Conservation (phyloP, 495 filamentous ascomycete species). For the Xylaria longipes region DNA sequence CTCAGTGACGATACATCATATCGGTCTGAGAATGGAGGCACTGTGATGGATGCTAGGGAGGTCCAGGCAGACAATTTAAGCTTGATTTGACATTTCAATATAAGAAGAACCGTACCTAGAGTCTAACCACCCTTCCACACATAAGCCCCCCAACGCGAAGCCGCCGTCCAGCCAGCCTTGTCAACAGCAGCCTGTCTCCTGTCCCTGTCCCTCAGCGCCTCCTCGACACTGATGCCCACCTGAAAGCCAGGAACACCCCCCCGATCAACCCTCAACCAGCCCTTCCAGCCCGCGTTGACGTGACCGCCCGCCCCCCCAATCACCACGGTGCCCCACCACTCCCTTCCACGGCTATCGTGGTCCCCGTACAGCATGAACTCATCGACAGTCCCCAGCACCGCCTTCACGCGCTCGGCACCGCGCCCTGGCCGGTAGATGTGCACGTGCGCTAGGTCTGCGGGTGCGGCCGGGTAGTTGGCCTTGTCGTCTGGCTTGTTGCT, state of each 20-base stretch:
- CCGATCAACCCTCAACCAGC: constrained; percentile 56
- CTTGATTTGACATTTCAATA: not conserved
- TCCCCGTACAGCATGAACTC: constrained; percentile 56
- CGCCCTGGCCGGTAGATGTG: constrained; percentile 47
- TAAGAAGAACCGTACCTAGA: no score
- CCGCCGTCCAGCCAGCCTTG: constrained; percentile 41
- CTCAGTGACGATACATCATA: no score
- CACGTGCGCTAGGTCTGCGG: constrained; percentile 45
- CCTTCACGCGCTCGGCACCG: constrained; percentile 33
- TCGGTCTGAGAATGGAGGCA: not conserved
- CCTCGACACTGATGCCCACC: constrained; percentile 58
- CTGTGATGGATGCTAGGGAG: not conserved
- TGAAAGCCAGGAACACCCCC: constrained; percentile 56
- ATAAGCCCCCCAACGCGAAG: constrained; percentile 38
- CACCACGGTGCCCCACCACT: constrained; percentile 59
- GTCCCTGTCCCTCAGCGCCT: constrained; percentile 60
- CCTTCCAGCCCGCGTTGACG: constrained; percentile 52
- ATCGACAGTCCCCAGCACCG: constrained; percentile 42
- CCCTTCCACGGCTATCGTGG: constrained; percentile 51
- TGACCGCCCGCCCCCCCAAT: constrained; percentile 45
- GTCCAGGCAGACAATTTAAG: not conserved
- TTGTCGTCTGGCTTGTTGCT: constrained; percentile 14
- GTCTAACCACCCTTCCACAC: constrained; percentile 31
- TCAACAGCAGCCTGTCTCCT: constrained; percentile 51
- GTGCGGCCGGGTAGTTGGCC: constrained; percentile 32